Evolutionary conservation across 1,139 yeast species (phyloP).

Genomic region (Suhomyces terraborum): DNA sequence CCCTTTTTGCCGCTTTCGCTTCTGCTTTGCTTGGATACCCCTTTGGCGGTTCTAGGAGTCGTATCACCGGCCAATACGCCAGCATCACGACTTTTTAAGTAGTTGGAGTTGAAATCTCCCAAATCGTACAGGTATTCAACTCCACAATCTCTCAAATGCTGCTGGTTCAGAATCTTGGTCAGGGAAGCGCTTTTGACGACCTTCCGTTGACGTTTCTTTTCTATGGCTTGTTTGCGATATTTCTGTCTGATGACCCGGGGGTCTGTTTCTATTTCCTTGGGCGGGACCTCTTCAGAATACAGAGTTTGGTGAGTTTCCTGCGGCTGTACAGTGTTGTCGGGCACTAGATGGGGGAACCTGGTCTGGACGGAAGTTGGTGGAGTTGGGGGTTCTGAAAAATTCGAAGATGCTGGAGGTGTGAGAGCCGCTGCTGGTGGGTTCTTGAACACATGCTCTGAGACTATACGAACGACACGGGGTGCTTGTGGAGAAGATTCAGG

Average conservation of each 20-base stretch:
- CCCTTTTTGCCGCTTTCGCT: neutral
- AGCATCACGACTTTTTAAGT: conserved; percentile 2
- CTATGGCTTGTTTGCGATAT: neutral
- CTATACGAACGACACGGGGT: neutral
- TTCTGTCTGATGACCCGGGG: neutral
- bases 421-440: conserved; percentile 1
- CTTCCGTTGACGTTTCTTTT: neutral
- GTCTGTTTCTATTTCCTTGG: neutral
- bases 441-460: neutral
- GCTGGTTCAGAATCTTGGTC: neutral
- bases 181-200: neutral
- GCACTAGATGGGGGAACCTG: conserved; percentile 10
- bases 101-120: neutral
- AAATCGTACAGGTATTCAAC: neutral
- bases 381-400: neutral
- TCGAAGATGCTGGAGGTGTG: neutral
- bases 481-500: neutral
- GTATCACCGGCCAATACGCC: neutral
- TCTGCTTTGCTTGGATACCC: neutral
- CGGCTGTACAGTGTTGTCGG: neutral
- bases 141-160: neutral
- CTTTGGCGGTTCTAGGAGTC: neutral
- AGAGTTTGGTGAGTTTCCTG: too few relatives aligned
- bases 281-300: neutral
- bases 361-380: neutral